Base-by-base conservation (phyloP, 2,329 filamentous ascomycete genomes). In the Ilyonectria robusta region DNA sequence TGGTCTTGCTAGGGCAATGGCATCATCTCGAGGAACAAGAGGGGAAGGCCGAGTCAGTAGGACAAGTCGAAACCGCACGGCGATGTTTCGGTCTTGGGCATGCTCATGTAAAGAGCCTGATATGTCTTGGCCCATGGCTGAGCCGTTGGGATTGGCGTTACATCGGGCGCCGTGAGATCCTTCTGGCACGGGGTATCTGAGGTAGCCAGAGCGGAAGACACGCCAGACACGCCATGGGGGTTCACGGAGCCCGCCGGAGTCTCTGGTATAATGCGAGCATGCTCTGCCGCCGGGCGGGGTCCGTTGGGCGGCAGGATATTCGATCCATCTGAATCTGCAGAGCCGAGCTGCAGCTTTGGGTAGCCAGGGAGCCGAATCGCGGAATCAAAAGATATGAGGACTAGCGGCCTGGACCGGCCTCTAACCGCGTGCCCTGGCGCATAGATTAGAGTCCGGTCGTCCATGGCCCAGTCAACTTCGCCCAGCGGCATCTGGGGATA, bases 361-460 rank as follows among this genome's bases (percentile, higher is more conserved):
- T 74, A 64, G 15, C 70, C 68, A 10, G 67, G 62, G 13, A 79
- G 62, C 31, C 68, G 64, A 23, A 79, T 63, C 7, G 62, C 69
- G 1, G 78, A 74, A n/a, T 79, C 78, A 58, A 79, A 79, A 1
- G 76, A 79, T 29, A 78, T 53, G 53, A 78, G 65, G 3, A 76
- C 50, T 31, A 79, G 37, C 15, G 71, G 68, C 56, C 69, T 73
- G 51, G 65, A 55, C 42, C 68, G 55, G 3, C 62, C 66, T 13
- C 58, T 42, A 4, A 42, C 54, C 46, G 67, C 65, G 33, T 69
- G 46, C 35, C 66, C 46, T 59, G 76, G 59, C 56, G 81, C 76
- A 70, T 86, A 88, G 3, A 87, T 75, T n/a, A 87, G 67, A 5
- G 80, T 81, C 13, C 82, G 76, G n/a, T 86, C 83, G 67, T 88